A percentile compares a stretch with the other conserved stretches of the same genome.
These are phyloP conservation scores for Coemansia sp. DNA, from an alignment of 192 early-diverging fungal genomes.

Conservation along the genomic window DNA sequence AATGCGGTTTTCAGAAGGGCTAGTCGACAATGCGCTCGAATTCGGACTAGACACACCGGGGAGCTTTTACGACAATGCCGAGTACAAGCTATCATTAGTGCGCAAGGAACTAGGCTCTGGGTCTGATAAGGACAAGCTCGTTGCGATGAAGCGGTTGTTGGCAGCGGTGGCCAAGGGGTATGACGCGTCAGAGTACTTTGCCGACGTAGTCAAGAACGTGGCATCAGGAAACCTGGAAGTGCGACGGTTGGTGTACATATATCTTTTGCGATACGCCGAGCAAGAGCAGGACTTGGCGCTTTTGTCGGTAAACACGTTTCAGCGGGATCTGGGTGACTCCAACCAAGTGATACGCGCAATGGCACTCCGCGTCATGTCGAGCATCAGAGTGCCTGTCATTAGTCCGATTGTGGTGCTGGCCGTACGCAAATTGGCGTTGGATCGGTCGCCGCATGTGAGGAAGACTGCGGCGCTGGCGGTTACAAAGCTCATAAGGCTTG, in stretches of 20 bases:
- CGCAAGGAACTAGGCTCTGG: slow-evolving; percentile 75
- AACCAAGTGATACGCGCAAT: slow-evolving; percentile 94
- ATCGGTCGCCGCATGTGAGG: slow-evolving; percentile 91
- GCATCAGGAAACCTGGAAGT: slow-evolving; percentile 87
- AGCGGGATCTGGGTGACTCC: slow-evolving; percentile 91
- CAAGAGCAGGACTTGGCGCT: slow-evolving; percentile 96
- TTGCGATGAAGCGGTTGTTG: slow-evolving; percentile 88
- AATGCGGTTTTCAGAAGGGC: slow-evolving; percentile 77
- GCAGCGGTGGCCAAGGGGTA: slow-evolving; percentile 91
- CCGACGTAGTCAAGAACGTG: slow-evolving; percentile 97
- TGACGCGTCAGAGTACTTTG: slow-evolving; percentile 89
- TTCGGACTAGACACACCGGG: slow-evolving; percentile 75
- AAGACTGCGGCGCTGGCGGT: slow-evolving; percentile 92
- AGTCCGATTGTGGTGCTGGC: slow-evolving; percentile 90
- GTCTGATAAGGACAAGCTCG: slow-evolving; percentile 90
- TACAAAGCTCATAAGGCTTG: slow-evolving; percentile 78
- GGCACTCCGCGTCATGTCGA: slow-evolving; percentile 94
- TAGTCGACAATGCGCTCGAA: slow-evolving; percentile 89
- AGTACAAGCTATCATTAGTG: slow-evolving; percentile 81
- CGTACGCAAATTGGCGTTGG: slow-evolving; percentile 83
- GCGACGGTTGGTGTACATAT: slow-evolving; percentile 96
- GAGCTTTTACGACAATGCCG: slow-evolving; percentile 90
- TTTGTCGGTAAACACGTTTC: slow-evolving; percentile 97
- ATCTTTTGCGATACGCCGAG: slow-evolving; percentile 92
- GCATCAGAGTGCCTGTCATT: slow-evolving; percentile 91